Evolutionary conservation across 441 rosid genomes (phyloP).

Genomic region (Biscutella laevigata): DNA sequence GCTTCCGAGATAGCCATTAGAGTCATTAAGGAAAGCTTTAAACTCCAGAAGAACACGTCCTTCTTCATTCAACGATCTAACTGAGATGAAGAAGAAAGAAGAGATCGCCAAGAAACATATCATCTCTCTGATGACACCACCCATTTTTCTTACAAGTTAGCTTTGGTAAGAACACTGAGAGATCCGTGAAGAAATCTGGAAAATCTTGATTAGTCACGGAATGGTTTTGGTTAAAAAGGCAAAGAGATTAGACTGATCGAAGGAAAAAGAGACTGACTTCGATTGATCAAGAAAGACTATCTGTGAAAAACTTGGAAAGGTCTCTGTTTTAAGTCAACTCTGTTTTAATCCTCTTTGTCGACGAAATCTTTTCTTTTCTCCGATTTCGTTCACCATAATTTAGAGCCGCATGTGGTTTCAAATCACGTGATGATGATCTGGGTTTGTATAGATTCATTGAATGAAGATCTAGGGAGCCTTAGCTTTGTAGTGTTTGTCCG

Average conservation of each 20-base stretch:
- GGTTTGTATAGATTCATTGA: slow-evolving; percentile 24
- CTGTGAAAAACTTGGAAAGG: slow-evolving; percentile 6
- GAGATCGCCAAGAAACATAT: slow-evolving; percentile 10
- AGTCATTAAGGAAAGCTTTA: slow-evolving; percentile 35
- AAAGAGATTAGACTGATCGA: slow-evolving; percentile 1
- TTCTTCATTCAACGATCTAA: slow-evolving; percentile 26
- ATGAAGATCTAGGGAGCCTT: neutral
- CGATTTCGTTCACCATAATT: neutral
- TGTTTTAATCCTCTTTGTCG: slow-evolving; percentile 17
- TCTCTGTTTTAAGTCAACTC: slow-evolving; percentile 24
- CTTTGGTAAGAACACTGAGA: slow-evolving; percentile 9
- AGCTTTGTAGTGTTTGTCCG: slow-evolving; percentile 20
- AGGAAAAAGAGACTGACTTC: neutral
- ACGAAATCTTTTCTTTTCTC: slow-evolving; percentile 12
- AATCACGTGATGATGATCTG: slow-evolving; percentile 25
- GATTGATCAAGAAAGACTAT: slow-evolving; percentile 20
- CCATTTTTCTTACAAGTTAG: slow-evolving; percentile 12
- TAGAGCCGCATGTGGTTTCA: slow-evolving; percentile 22
- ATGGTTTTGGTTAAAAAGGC: slow-evolving; percentile 2
- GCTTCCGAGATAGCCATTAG: slow-evolving; percentile 31
- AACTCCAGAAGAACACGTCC: slow-evolving; percentile 36
- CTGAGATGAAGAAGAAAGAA: slow-evolving; percentile 21
- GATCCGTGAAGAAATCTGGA: slow-evolving; percentile 4
- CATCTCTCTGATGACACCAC: slow-evolving; percentile 19
- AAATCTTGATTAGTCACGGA: slow-evolving; percentile 9